Conservation (phyloP, 257 asterid genomes). For the Nicotiana noctiflora region DNA sequence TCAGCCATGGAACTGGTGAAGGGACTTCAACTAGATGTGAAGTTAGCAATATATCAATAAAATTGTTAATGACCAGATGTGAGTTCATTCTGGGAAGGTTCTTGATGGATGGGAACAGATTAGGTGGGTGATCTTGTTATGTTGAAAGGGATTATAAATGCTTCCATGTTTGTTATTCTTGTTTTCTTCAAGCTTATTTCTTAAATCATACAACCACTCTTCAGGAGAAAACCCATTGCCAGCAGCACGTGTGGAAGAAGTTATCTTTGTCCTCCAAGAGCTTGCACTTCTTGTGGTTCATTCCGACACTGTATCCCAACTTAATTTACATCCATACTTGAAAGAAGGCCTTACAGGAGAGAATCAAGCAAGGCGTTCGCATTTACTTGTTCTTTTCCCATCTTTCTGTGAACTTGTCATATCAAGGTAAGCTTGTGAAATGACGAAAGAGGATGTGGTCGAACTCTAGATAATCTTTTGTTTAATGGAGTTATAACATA, state of each 20-base stretch:
- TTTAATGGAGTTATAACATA: neutral
- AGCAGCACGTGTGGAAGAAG: constrained; percentile 76
- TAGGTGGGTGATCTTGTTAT: constrained; percentile 42
- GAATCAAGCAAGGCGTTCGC: constrained; percentile 44
- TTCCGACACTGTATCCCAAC: constrained; percentile 60
- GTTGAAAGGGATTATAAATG: neutral
- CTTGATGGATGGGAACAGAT: constrained; percentile 68
- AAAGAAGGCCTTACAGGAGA: constrained; percentile 40
- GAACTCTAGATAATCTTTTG: neutral
- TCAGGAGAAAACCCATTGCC: constrained; percentile 82
- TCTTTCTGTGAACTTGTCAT: constrained; percentile 87
- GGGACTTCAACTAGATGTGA: constrained; percentile 59
- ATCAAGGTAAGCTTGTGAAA: constrained; percentile 55
- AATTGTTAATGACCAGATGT: constrained; percentile 64
- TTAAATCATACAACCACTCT: constrained; percentile 10
- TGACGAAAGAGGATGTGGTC: constrained; percentile 9
- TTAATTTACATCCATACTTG: constrained; percentile 61
- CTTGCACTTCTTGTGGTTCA: constrained; percentile 72
- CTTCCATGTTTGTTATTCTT: neutral
- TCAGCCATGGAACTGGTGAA: constrained; percentile 48
- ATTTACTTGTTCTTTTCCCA: constrained; percentile 80
- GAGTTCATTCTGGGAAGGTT: constrained; percentile 73
- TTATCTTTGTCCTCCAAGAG: constrained; percentile 78
- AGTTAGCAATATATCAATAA: constrained; percentile 66
- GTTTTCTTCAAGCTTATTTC: constrained; percentile 3